phyloP scores from a whole-genome alignment of 2,329 filamentous ascomycete species.

The Cephalotrichum gorgonifer region DNA sequence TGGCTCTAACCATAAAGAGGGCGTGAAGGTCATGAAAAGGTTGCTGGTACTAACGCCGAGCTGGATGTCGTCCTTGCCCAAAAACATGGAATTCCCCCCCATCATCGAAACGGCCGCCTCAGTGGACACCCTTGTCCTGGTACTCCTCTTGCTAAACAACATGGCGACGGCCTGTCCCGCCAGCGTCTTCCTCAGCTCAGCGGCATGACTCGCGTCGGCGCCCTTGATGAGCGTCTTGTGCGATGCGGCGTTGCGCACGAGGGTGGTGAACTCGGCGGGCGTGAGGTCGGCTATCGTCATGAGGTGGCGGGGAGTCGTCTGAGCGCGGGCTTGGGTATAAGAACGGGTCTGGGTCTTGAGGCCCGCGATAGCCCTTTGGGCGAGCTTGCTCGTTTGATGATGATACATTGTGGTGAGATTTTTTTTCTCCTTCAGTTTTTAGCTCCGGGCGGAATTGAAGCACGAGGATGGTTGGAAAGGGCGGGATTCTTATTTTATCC shows the following conservation, averaged over 20 bases:
- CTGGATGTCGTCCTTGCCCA: slow-evolving; percentile 93
- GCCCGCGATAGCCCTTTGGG: neutral
- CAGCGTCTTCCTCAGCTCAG: slow-evolving; percentile 50
- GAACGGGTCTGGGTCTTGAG: slow-evolving; percentile 2
- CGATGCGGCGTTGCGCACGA: slow-evolving; percentile 71
- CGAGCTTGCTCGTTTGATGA: slow-evolving; percentile 1
- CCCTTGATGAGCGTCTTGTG: slow-evolving; percentile 73
- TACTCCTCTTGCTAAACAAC: slow-evolving; percentile 95
- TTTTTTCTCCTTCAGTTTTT: too few relatives aligned
- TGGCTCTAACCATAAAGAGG: too few relatives aligned
- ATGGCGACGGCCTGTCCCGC: slow-evolving; percentile 77
- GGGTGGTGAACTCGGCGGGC: slow-evolving; percentile 64
- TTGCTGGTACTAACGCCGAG: slow-evolving; percentile 55
- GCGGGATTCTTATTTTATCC: neutral
- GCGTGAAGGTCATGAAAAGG: neutral
- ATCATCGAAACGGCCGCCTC: slow-evolving; percentile 83
- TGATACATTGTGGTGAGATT: slow-evolving; percentile 2
- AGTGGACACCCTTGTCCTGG: slow-evolving; percentile 84
- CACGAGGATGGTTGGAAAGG: neutral
- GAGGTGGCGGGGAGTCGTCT: slow-evolving; percentile 60
- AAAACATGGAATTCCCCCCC: slow-evolving; percentile 91
- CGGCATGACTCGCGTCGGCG: slow-evolving; percentile 40
- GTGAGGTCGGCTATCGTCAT: slow-evolving; percentile 85
- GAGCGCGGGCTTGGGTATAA: neutral
- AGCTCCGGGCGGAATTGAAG: neutral